Base-by-base conservation (phyloP, 2,329 filamentous ascomycete genomes). In the Cladophialophora immunda region DNA sequence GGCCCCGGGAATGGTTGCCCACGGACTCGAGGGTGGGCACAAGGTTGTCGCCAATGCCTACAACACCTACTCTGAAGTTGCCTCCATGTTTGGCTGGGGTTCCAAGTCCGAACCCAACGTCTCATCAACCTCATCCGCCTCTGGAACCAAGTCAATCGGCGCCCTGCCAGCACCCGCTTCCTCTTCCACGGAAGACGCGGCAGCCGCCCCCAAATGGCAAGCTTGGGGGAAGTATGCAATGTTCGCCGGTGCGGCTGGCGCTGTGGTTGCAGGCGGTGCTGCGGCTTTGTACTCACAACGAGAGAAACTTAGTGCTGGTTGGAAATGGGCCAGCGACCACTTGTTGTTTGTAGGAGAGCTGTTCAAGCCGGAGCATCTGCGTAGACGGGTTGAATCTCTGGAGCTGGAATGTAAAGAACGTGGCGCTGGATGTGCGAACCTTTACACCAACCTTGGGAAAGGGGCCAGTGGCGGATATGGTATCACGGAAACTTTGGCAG, bases 291-390 rank as follows among this genome's bases (percentile, higher is more conserved):
- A 97, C 81, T 84, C 91, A 73, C 93, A 95, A 73, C 88, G 92
- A 62, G 92, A 96, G 34, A 89, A 92, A 70, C 87, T 98, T 68
- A 87, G 86, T 2, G 85, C 90, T 67, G 91, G 94, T 7, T 90
- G 90, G 81, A 83, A 83, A 9, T 98, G 94, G 93, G 92, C 92
- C 15, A 88, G 90, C 17, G 95, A 92, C 38, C 95, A 99, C 79
- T 87, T 99, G 29, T 92, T 95, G 78, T 99, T 98, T 74, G 92
- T 98, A 1, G 93, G 93, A 1, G 96, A 93, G 74, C 85, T 99
- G 7, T 91, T 92, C 56, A 89, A 92, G n/a, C 89, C 88, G 4
- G 91, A 94, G 73, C 93, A 97, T 75, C 82, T 98, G 70, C 89
- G 89, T 72, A 86, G 88, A 75, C 88, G 95, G 34, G 84, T 97